A percentile compares a stretch with the other conserved stretches of the same genome.
These are phyloP conservation scores for Blastocystis sp. DNA, from an alignment of 352 stramenopile genomes.

Conservation along the genomic window DNA sequence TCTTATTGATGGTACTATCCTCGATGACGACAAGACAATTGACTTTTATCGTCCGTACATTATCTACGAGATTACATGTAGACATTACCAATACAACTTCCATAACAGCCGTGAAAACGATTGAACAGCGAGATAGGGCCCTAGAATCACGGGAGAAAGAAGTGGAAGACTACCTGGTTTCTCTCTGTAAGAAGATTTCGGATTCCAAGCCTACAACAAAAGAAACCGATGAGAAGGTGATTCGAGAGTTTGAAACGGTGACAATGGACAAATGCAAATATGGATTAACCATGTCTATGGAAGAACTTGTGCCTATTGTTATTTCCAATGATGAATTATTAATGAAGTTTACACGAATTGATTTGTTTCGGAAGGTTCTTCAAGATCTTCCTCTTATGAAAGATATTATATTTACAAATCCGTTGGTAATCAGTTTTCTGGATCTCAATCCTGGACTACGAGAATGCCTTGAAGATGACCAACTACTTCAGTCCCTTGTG, in stretches of 20 bases:
- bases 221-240: neutral
- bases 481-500: neutral
- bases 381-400: neutral
- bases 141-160: slow-evolving; percentile 52
- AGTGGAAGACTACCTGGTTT: slow-evolving; percentile 40
- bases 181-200: neutral
- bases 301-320: neutral
- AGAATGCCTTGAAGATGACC: neutral
- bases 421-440: slow-evolving; percentile 27
- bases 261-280: neutral
- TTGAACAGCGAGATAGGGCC: neutral
- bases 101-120: neutral
- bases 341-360: neutral
- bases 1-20: slow-evolving; percentile 9
- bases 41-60: neutral
- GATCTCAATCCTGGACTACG: slow-evolving; percentile 10
- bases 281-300: neutral
- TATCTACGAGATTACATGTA: neutral
- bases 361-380: neutral
- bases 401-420: neutral
- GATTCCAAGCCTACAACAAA: neutral
- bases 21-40: slow-evolving; percentile 18
- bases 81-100: slow-evolving; percentile 22
- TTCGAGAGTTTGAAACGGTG: neutral
- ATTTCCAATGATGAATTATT: slow-evolving; percentile 13